Base-by-base conservation (phyloP, 192 early-diverging fungal species). In the Ramicandelaber brevisporus region DNA sequence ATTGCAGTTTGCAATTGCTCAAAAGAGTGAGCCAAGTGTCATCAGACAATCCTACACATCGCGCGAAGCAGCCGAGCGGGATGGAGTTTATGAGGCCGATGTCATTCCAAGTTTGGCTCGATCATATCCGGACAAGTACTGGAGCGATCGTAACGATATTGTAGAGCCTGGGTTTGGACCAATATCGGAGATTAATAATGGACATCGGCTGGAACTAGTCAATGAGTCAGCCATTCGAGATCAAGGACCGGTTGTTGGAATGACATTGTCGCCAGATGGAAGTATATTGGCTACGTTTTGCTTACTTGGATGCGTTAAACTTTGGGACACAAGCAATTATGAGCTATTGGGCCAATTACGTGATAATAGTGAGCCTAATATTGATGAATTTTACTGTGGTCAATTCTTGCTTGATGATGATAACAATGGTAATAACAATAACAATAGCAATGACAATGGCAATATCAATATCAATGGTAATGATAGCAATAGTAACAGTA, bases 381-480 rank as follows among this genome's bases (percentile, higher is more conserved):
- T 92, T 48, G 87, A 92, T 38, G 87, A 92, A 45, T 85, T 70
- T 32, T 89, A 77, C 37, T 70, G 75, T 17, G 84, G 84, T 20
- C 56, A 69, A 19, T 92, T 88, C 26, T 61, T 63, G 6, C 65
- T 65, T 14, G 57, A 67, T 34, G 56, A 63, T 6, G 57, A 55
- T 24, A 46, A 65, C 10, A n/a, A n/a, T n/a, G n/a, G n/a, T n/a
- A n/a, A n/a, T n/a, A n/a, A n/a, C n/a, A n/a, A n/a, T n/a, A n/a
- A n/a, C n/a, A n/a, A n/a, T n/a, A n/a, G n/a, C n/a, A n/a, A n/a
- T n/a, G n/a, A n/a, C n/a, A n/a, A n/a, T n/a, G n/a, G n/a, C n/a
- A n/a, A n/a, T n/a, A n/a, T n/a, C n/a, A n/a, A n/a, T n/a, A n/a
- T n/a, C n/a, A n/a, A n/a, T n/a, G n/a, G n/a, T n/a, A n/a, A n/a